phyloP scores from a whole-genome alignment of 2,329 filamentous ascomycete species.

The Sarocladium kiliense region DNA sequence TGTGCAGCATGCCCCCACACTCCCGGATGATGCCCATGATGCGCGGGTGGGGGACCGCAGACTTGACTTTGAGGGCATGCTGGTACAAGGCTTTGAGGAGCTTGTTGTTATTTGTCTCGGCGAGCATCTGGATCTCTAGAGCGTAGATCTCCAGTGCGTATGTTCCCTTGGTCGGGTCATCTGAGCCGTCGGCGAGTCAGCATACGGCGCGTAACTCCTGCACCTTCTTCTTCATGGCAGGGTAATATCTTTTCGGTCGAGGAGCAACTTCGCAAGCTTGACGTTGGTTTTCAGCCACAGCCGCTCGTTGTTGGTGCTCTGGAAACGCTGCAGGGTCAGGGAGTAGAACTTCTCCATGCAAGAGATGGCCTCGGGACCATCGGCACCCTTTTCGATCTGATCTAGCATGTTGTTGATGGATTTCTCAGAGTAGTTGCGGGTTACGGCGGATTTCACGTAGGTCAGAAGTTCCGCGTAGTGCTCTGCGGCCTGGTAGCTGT shows the following conservation, averaged over 20 bases:
- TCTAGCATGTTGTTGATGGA: slow-evolving; percentile 99
- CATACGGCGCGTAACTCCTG: slow-evolving; percentile 85
- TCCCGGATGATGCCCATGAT: slow-evolving; percentile 99
- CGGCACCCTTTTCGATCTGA: slow-evolving; percentile 87
- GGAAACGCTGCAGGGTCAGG: slow-evolving; percentile 87
- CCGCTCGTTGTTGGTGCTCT: slow-evolving; percentile 95
- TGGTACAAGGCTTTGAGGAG: slow-evolving; percentile 90
- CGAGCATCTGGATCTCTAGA: slow-evolving; percentile 97
- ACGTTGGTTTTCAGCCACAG: slow-evolving; percentile 98
- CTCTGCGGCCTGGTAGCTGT: slow-evolving; percentile 63
- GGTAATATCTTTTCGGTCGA: slow-evolving; percentile 90
- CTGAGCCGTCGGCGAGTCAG: slow-evolving; percentile 73
- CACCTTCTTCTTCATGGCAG: slow-evolving; percentile 73
- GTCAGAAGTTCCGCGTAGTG: slow-evolving; percentile 94
- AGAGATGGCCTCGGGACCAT: slow-evolving; percentile 57
- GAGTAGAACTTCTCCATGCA: slow-evolving; percentile 96
- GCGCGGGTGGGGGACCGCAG: slow-evolving; percentile 96
- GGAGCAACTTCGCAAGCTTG: slow-evolving; percentile 85
- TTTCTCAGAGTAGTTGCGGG: slow-evolving; percentile 97
- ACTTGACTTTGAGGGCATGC: slow-evolving; percentile 83
- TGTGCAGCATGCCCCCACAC: slow-evolving; percentile 99
- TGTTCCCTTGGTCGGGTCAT: slow-evolving; percentile 92
- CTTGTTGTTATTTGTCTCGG: slow-evolving; percentile 95
- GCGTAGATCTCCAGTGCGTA: slow-evolving; percentile 95
- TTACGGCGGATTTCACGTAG: slow-evolving; percentile 95